A percentile compares a stretch with the other conserved stretches of the same genome.
Conservation (phyloP, 1,139 yeast genomes). For the Debaryomycetaceae sp. region DNA sequence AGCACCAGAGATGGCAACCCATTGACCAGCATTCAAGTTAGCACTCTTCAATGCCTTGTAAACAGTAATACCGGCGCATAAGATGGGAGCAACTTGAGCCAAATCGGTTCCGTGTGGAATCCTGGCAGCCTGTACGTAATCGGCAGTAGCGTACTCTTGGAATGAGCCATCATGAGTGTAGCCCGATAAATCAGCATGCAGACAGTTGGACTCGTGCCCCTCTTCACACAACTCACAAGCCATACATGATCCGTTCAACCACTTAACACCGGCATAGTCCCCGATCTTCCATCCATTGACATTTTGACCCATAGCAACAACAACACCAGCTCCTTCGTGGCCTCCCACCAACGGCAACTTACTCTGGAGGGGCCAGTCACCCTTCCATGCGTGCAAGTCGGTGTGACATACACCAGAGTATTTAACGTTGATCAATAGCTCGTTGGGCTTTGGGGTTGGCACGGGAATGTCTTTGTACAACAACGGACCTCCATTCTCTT, state of each 20-base stretch:
- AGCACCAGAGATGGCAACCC: slow-evolving; percentile 82
- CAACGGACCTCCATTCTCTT: slow-evolving; percentile 63
- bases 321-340: slow-evolving; percentile 86
- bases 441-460: slow-evolving; percentile 57
- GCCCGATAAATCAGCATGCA: slow-evolving; percentile 66
- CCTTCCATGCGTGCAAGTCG: slow-evolving; percentile 70
- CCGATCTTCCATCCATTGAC: slow-evolving; percentile 72
- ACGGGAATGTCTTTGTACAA: slow-evolving; percentile 61
- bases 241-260: slow-evolving; percentile 72
- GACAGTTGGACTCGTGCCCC: slow-evolving; percentile 68
- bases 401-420: slow-evolving; percentile 71
- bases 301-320: slow-evolving; percentile 65
- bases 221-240: slow-evolving; percentile 69
- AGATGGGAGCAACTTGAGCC: slow-evolving; percentile 33
- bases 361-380: slow-evolving; percentile 66
- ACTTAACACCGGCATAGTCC: slow-evolving; percentile 74
- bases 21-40: slow-evolving; percentile 62
- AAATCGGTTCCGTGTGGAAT: slow-evolving; percentile 33
- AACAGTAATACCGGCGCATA: slow-evolving; percentile 84
- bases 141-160: slow-evolving; percentile 77
- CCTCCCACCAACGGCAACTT: slow-evolving; percentile 76
- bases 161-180: slow-evolving; percentile 80
- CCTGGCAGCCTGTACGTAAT: slow-evolving; percentile 37
- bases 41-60: slow-evolving; percentile 80
- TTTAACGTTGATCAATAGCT: slow-evolving; percentile 58